Conservation (phyloP, 352 stramenopile genomes). For the Phytophthora tubulina region DNA sequence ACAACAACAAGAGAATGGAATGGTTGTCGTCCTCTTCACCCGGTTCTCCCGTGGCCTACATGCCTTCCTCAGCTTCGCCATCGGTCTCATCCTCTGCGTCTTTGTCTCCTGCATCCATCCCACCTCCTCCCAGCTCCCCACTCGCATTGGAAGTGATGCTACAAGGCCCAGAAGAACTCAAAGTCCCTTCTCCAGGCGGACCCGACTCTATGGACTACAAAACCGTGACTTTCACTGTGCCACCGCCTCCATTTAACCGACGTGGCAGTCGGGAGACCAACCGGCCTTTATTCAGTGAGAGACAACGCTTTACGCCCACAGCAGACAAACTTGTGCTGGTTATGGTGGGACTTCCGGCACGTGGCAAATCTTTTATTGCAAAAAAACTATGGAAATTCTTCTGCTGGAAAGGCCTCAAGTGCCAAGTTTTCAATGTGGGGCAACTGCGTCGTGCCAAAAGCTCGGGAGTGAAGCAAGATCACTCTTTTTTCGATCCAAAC, state of each 20-base stretch:
- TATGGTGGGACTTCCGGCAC: slow-evolving; percentile 95
- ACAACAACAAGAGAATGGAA: slow-evolving; percentile 21
- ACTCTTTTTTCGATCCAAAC: slow-evolving; percentile 94
- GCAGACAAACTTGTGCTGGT: slow-evolving; percentile 96
- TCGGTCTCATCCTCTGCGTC: background rate
- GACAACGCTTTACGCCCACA: slow-evolving; percentile 80
- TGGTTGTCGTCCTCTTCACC: slow-evolving; percentile 15
- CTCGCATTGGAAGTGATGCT: slow-evolving; percentile 20
- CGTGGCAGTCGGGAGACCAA: slow-evolving; percentile 41
- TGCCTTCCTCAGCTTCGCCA: background rate
- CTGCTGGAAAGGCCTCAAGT: slow-evolving; percentile 83
- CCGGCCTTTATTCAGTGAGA: slow-evolving; percentile 68
- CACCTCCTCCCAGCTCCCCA: slow-evolving; percentile 2
- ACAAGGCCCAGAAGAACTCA: background rate
- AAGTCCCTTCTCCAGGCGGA: slow-evolving; percentile 38
- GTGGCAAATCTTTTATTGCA: slow-evolving; percentile 96
- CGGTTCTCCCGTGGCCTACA: slow-evolving; percentile 7
- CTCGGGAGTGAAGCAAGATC: slow-evolving; percentile 69
- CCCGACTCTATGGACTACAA: slow-evolving; percentile 55
- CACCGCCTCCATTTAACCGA: slow-evolving; percentile 30
- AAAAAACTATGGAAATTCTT: slow-evolving; percentile 91
- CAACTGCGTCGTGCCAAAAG: slow-evolving; percentile 92
- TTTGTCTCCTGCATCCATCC: slow-evolving; percentile 14
- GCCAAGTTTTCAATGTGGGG: slow-evolving; percentile 95
- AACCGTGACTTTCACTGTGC: slow-evolving; percentile 51